Evolutionary conservation across 2,329 filamentous ascomycete species (phyloP).

Genomic region (Nothopassalora personata): DNA sequence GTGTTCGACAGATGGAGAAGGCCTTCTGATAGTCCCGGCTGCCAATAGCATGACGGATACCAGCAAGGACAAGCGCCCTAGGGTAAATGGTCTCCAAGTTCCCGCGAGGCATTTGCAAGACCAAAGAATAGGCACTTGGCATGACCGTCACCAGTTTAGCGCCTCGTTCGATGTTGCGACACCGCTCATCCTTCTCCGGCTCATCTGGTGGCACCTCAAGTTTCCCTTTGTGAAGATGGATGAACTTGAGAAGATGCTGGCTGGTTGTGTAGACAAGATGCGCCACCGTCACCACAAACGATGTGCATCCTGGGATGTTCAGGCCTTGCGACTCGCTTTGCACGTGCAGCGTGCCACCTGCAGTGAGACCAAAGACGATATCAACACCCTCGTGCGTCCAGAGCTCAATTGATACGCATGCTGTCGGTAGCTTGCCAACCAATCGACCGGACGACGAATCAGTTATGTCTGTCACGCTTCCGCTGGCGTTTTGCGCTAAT

Average conservation of each 20-base stretch:
- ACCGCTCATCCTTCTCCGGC: slow-evolving; percentile 86
- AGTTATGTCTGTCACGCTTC: slow-evolving; percentile 10
- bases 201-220: slow-evolving; percentile 82
- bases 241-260: slow-evolving; percentile 88
- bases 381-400: slow-evolving; percentile 34
- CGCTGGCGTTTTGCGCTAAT: slow-evolving; percentile 19
- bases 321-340: slow-evolving; percentile 54
- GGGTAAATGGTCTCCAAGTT: slow-evolving; percentile 95
- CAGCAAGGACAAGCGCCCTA: slow-evolving; percentile 83
- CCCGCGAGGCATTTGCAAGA: slow-evolving; percentile 91
- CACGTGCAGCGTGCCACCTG: slow-evolving; percentile 60
- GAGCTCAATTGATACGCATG: slow-evolving; percentile 27
- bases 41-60: slow-evolving; percentile 76
- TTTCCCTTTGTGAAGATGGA: slow-evolving; percentile 66
- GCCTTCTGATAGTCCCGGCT: slow-evolving; percentile 75
- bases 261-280: slow-evolving; percentile 91
- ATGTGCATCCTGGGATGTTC: slow-evolving; percentile 83
- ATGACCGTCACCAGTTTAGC: slow-evolving; percentile 82
- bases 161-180: slow-evolving; percentile 84
- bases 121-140: slow-evolving; percentile 76
- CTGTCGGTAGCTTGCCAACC: slow-evolving; percentile 18
- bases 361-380: slow-evolving; percentile 61
- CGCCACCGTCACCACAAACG: slow-evolving; percentile 72
- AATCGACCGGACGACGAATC: not conserved
- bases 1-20: slow-evolving; percentile 81